A percentile compares a stretch with the other conserved stretches of the same genome.
These are phyloP conservation scores for Diaporthe sp. DNA, from an alignment of 2,329 filamentous ascomycete species.

Conservation along the genomic window DNA sequence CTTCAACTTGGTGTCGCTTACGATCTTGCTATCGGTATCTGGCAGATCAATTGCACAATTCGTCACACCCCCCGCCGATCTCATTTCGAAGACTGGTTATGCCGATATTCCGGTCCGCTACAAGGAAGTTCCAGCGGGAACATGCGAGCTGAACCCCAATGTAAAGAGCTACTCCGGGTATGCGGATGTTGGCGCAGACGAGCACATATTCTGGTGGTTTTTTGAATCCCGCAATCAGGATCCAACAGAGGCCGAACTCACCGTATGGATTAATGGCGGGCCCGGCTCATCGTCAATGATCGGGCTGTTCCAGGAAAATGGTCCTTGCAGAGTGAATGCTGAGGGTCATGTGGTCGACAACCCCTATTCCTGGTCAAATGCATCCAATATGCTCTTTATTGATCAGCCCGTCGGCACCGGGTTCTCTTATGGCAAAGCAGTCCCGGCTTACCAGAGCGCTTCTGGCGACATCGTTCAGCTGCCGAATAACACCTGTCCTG, in stretches of 20 bases:
- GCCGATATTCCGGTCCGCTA: conserved; percentile 58
- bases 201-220: conserved; percentile 63
- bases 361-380: conserved; percentile 67
- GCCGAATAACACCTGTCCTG: conserved; percentile 61
- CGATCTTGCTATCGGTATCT: conserved; percentile 3
- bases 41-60: conserved; percentile 47
- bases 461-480: conserved; percentile 54
- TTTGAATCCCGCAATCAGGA: conserved; percentile 61
- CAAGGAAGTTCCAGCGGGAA: conserved; percentile 60
- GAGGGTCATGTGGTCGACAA: conserved; percentile 60
- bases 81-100: conserved; percentile 49
- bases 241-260: conserved; percentile 59
- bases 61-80: conserved; percentile 51
- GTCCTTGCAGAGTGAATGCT: conserved; percentile 56
- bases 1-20: conserved; percentile 2
- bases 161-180: conserved; percentile 59
- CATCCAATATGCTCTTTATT: conserved; percentile 71
- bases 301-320: conserved; percentile 64
- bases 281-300: conserved; percentile 66
- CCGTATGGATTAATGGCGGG: conserved; percentile 66
- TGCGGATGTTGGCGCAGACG: conserved; percentile 53
- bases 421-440: conserved; percentile 60
- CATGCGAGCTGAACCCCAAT: conserved; percentile 57
- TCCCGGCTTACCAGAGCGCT: conserved; percentile 50
- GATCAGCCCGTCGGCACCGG: conserved; percentile 73